Base-by-base conservation (phyloP, 331 rosid genomes). In the Malus hybrid region DNA sequence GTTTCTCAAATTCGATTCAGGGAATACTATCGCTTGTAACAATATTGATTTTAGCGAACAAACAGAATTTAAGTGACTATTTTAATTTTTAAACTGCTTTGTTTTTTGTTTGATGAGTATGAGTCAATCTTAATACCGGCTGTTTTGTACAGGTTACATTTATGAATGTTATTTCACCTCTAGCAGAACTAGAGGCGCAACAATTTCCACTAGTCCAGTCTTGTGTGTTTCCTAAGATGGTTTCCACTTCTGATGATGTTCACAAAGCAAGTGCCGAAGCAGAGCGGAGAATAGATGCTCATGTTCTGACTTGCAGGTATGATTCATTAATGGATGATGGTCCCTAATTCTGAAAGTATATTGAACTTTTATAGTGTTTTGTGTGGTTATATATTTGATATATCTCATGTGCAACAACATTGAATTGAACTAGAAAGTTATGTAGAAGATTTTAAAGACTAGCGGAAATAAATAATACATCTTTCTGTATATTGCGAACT, bases 231-330 rank as follows among this genome's bases (percentile, higher is more conserved):
- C 93, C 90, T 7, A 92, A 90, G 84, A 72, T 94, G 83, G 87
- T 90, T 55, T 84, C 97, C 66, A 82, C 88, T 71, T 70, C 76
- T 15, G 91, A 86, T 73, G 93, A 85, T 74, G 91, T 90, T 74
- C 86, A 93, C 65, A 90, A 89, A 84, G 97, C 97, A 42, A 94
- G 97, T 84, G 88, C 86, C 1, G 97, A 92, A 86, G 99, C 97
- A 13, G 99, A 90, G 82, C 87, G 86, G 81, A 92, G 87, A 85
- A 85, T 94, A 66, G 99, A 94, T 79, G 89, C 83, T 28, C 97
- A 94, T 86, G 71, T 82, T 73, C 87, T 84, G 73, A 18, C 39
- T 28, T 92, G 97, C 99, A 94, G 97, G 99, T 94, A 72, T 48
- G 30, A 26, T 63, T 66, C 22, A 58, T 58, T 9, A 3, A 50